These are phyloP conservation scores for Plenodomus biglobosus DNA, from an alignment of 2,329 filamentous ascomycete genomes.

Conservation along the genomic window DNA sequence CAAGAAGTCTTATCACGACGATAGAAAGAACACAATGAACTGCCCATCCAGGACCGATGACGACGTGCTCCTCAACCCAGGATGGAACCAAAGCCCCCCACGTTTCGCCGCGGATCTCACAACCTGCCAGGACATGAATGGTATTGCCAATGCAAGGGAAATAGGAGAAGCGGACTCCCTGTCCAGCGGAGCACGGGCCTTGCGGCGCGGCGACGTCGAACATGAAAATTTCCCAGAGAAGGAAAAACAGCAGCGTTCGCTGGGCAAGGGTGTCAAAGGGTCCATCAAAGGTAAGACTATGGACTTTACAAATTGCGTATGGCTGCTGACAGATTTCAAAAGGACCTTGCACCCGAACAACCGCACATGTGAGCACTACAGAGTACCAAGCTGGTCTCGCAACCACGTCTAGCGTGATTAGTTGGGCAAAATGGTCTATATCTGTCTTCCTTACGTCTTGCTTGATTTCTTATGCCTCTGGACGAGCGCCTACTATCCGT, in stretches of 20 bases:
- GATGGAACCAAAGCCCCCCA: conserved; percentile 37
- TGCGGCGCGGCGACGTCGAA: conserved; percentile 18
- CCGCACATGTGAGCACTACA: conserved; percentile 9
- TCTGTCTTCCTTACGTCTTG: conserved; percentile 32
- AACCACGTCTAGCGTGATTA: conserved; percentile 7
- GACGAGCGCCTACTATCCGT: conserved; percentile 6
- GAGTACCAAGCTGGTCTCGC: conserved; percentile 21
- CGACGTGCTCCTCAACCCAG: conserved; percentile 26
- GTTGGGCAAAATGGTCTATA: conserved; percentile 26
- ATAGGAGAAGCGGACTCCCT: conserved; percentile 27
- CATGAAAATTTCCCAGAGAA: conserved; percentile 19
- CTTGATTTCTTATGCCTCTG: conserved; percentile 22
- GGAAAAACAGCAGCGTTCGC: conserved; percentile 11
- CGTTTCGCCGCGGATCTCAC: conserved; percentile 35
- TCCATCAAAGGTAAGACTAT: conserved; percentile 16
- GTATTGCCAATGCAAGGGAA: conserved; percentile 36
- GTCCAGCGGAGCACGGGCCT: conserved; percentile 11
- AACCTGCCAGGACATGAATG: conserved; percentile 35
- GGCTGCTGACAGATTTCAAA: conserved; percentile 10
- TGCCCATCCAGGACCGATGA: conserved; percentile 36
- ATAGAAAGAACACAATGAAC: conserved; percentile 24
- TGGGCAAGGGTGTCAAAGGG: conserved; percentile 33
- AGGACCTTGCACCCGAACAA: conserved; percentile 38
- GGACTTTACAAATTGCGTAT: not conserved
- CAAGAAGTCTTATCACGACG: not conserved